phyloP scores from a whole-genome alignment of 2,329 filamentous ascomycete genomes.

The Trichoderma koningiopsis region DNA sequence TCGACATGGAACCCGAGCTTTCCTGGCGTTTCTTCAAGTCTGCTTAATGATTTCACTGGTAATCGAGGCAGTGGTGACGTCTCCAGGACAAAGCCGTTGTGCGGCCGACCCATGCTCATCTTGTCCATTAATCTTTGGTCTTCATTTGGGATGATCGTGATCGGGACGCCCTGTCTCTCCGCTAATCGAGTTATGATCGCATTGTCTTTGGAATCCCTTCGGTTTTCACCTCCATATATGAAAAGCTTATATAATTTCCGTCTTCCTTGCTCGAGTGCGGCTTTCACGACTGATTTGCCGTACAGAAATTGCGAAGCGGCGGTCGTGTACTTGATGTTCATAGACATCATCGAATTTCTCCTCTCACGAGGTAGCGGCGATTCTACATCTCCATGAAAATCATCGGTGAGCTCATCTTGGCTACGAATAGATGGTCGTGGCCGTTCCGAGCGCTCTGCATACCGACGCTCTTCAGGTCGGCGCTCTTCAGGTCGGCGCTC shows the following conservation, averaged over 20 bases:
- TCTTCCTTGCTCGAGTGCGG: conserved; percentile 67
- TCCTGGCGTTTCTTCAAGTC: conserved; percentile 47
- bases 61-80: conserved; percentile 77
- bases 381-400: conserved; percentile 20
- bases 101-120: conserved; percentile 78
- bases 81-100: conserved; percentile 89
- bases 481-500: no score
- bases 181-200: conserved; percentile 50
- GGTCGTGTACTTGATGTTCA: conserved; percentile 64
- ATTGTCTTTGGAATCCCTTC: conserved; percentile 53
- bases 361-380: conserved; percentile 26
- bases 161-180: conserved; percentile 50
- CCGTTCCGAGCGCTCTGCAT: neutral
- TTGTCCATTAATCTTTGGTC: conserved; percentile 76
- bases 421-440: neutral
- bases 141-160: conserved; percentile 60
- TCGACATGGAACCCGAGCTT: conserved; percentile 59
- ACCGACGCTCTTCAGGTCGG: no score
- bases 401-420: neutral
- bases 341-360: conserved; percentile 40
- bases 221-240: conserved; percentile 63
- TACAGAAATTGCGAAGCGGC: conserved; percentile 92
- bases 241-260: conserved; percentile 86
- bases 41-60: conserved; percentile 63
- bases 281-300: conserved; percentile 76